Evolutionary conservation across 2,329 filamentous ascomycete genomes (phyloP).

Genomic region (Phyllosticta citrichinensis): DNA sequence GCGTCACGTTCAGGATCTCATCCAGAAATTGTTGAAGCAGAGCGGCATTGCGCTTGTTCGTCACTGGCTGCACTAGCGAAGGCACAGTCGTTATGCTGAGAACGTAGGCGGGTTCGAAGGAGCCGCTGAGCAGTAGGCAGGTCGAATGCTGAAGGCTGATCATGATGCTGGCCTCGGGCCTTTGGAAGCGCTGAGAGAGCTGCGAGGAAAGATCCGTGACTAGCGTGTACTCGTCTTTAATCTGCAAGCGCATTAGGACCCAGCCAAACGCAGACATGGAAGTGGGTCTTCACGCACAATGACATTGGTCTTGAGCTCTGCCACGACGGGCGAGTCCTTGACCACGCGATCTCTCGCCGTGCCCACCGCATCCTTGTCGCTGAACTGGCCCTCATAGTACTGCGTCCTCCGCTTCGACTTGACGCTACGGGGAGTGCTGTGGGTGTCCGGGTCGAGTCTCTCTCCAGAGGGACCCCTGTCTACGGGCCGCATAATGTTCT

Average conservation of each 20-base stretch:
- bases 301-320: slow-evolving; percentile 40
- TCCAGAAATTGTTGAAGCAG: slow-evolving; percentile 67
- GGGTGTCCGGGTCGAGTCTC: slow-evolving; percentile 11
- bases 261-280: not conserved
- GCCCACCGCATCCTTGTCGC: slow-evolving; percentile 25
- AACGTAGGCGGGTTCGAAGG: slow-evolving; percentile 69
- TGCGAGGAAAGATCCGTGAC: slow-evolving; percentile 64
- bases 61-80: slow-evolving; percentile 57
- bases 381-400: slow-evolving; percentile 29
- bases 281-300: slow-evolving; percentile 31
- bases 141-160: slow-evolving; percentile 66
- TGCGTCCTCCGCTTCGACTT: slow-evolving; percentile 25
- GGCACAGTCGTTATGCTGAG: slow-evolving; percentile 64
- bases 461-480: slow-evolving; percentile 17
- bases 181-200: slow-evolving; percentile 64
- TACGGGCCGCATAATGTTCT: slow-evolving; percentile 12
- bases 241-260: slow-evolving; percentile 36
- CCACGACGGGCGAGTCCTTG: slow-evolving; percentile 38
- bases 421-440: slow-evolving; percentile 6
- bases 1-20: slow-evolving; percentile 56
- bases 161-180: slow-evolving; percentile 62
- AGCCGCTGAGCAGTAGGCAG: slow-evolving; percentile 64
- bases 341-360: slow-evolving; percentile 32
- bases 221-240: slow-evolving; percentile 65
- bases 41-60: slow-evolving; percentile 72